Base-by-base conservation (phyloP, 2,329 filamentous ascomycete species). In the Monosporascus sp. region DNA sequence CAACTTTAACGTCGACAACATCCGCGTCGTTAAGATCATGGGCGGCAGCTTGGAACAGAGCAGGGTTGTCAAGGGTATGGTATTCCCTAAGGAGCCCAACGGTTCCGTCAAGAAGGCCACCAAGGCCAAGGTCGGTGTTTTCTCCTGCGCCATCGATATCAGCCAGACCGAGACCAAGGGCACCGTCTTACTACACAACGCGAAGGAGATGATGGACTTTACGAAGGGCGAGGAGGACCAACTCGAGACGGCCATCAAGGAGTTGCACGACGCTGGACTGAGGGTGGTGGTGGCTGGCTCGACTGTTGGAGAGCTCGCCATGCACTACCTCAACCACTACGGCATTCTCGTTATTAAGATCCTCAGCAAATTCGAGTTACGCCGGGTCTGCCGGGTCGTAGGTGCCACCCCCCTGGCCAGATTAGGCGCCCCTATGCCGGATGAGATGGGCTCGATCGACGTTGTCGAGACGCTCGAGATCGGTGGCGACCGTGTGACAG, bases 11-110 rank as follows among this genome's bases (percentile, higher is more conserved):
- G 91, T 99, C 60, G 94, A 99, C 79, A 99, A 99, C 72, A 87
- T 99, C 65, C 89, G 94, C 55, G 95, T 99, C 54, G 95, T 99
- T 65, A 99, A 99, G 82, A 99, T 99, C 67, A 97, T 99, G 93
- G 94, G 94, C 64, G 93, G 94, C 60, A 91, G 88, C 70, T 77
- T 99, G 68, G 90, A 95, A 66, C 92, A 99, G 77, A 96, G 91
- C 71, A 86, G 84, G 61, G 93, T 99, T 15, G 88, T 99, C 55
- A 95, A 89, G 80, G 94, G 94, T 61, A 99, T 99, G 94, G 95
- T 99, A 50, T 97, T 99, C 70, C 87, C 90, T 65, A 88, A 95
- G 69, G 89, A 96, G 73, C 94, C 94, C n/a, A 88, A 96, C 68
- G 92, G 93, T 63, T 81, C 81, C 17, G 77, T 97, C 70, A 97